These are phyloP conservation scores for Leccinum discolor DNA, from an alignment of 1,284 basidiomycete genomes.

Conservation along the genomic window DNA sequence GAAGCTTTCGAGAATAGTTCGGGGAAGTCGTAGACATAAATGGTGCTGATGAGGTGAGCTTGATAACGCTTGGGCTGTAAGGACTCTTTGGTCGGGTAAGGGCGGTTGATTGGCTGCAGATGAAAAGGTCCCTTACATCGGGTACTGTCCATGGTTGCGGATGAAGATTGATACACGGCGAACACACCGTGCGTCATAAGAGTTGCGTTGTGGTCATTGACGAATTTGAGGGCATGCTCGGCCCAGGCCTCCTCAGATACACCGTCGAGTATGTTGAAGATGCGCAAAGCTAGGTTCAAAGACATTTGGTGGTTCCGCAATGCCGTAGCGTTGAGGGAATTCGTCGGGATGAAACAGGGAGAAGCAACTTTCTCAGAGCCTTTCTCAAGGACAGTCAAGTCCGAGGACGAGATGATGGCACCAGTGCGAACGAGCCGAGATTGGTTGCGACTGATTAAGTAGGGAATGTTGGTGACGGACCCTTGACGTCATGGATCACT, in stretches of 20 bases:
- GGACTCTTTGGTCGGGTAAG: conserved; percentile 98
- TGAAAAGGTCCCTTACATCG: conserved; percentile 72
- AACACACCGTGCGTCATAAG: background rate
- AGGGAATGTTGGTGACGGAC: too few relatives aligned
- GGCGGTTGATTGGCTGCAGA: conserved; percentile 88
- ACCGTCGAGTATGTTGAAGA: too few relatives aligned
- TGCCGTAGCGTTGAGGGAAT: too few relatives aligned
- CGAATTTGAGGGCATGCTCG: background rate
- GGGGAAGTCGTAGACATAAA: conserved; percentile 99
- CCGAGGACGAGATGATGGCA: too few relatives aligned
- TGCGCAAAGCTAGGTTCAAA: too few relatives aligned
- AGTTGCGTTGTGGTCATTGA: background rate
- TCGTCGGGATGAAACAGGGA: too few relatives aligned
- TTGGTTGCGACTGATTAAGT: too few relatives aligned
- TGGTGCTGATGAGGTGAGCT: conserved; percentile 98
- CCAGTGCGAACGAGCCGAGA: too few relatives aligned
- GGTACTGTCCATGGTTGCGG: background rate
- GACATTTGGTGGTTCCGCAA: too few relatives aligned
- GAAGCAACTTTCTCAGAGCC: too few relatives aligned
- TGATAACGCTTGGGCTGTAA: conserved; percentile 99
- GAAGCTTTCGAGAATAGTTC: conserved; percentile 68
- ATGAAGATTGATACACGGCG: background rate
- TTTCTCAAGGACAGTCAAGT: too few relatives aligned
- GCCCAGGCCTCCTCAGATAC: background rate
- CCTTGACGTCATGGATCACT: too few relatives aligned